Percentiles rank a stretch among this genome's conserved stretches.
phyloP scores from a whole-genome alignment of 2,329 filamentous ascomycete genomes.

The Botrytis pseudocinerea region DNA sequence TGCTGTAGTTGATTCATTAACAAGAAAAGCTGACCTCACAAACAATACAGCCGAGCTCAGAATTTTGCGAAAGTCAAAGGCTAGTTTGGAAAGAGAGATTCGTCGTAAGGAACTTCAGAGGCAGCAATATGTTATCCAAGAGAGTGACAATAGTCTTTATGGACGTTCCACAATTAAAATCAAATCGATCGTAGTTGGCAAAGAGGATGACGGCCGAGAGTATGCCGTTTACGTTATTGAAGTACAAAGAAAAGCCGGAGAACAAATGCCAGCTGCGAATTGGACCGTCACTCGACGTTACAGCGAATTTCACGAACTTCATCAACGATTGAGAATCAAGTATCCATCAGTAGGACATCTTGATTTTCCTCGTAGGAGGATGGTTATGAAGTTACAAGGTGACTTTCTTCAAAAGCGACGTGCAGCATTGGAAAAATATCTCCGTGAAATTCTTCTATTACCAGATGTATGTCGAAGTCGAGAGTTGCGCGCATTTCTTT shows the following conservation, averaged over 20 bases:
- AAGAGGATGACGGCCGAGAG: constrained; percentile 88
- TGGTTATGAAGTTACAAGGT: constrained; percentile 95
- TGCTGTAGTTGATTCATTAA: constrained; percentile 85
- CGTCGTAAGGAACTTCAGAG: constrained; percentile 91
- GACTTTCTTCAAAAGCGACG: constrained; percentile 93
- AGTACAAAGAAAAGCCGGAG: constrained; percentile 84
- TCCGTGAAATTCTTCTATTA: constrained; percentile 77
- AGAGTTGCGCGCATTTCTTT: constrained; percentile 89
- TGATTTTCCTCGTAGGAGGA: constrained; percentile 86
- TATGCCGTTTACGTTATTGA: constrained; percentile 93
- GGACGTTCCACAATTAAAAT: constrained; percentile 88
- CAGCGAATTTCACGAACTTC: constrained; percentile 94
- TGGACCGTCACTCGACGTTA: constrained; percentile 94
- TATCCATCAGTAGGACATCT: constrained; percentile 87
- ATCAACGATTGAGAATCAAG: constrained; percentile 80
- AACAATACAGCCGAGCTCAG: constrained; percentile 94
- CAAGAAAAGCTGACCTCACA: constrained; percentile 90
- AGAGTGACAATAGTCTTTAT: constrained; percentile 96
- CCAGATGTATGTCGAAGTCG: constrained; percentile 93
- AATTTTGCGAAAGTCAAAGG: constrained; percentile 90
- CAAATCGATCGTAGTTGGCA: constrained; percentile 88
- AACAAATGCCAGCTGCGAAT: constrained; percentile 93
- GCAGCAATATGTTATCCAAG: constrained; percentile 95
- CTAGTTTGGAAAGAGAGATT: constrained; percentile 89
- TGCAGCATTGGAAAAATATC: constrained; percentile 79